Percentiles rank a stretch among this genome's conserved stretches.
Evolutionary conservation across 352 stramenopile species (phyloP).

Genomic region (Pythium dissotocum): DNA sequence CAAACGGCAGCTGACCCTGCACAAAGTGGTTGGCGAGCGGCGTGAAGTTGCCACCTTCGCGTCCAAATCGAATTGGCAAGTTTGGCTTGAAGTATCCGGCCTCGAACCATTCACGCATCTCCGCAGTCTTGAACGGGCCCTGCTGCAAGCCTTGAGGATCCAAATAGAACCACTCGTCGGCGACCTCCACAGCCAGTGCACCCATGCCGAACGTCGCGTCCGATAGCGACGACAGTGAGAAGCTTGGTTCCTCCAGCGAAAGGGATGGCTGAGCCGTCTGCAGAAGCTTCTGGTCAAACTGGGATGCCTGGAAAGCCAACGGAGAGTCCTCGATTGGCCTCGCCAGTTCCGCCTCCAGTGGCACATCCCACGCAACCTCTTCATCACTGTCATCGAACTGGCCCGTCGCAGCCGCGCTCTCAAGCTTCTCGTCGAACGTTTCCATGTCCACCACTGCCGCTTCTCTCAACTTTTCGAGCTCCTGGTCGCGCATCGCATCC

Average conservation of each 20-base stretch:
- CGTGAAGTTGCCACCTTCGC: conserved; percentile 67
- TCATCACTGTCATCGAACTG: conserved; percentile 88
- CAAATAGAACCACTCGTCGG: conserved; percentile 87
- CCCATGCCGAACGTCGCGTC: conserved; percentile 27
- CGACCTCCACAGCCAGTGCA: conserved; percentile 41
- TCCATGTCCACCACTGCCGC: conserved; percentile 45
- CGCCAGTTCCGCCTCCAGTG: conserved; percentile 12
- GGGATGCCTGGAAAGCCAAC: conserved; percentile 22
- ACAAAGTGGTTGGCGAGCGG: conserved; percentile 76
- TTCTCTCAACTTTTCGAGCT: conserved; percentile 34
- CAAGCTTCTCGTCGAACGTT: conserved; percentile 79
- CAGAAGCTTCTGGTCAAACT: conserved; percentile 24
- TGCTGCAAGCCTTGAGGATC: conserved; percentile 82
- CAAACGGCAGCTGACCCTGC: conserved; percentile 72
- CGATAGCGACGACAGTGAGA: conserved; percentile 25
- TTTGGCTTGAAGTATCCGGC: conserved; percentile 89
- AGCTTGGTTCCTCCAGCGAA: conserved; percentile 16
- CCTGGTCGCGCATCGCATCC: conserved; percentile 63
- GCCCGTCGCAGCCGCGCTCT: conserved; percentile 62
- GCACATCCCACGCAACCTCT: conserved; percentile 60
- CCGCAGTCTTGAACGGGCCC: conserved; percentile 81
- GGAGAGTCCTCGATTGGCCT: conserved; percentile 21
- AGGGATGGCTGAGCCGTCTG: not conserved
- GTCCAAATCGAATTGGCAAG: conserved; percentile 82
- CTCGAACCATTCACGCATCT: conserved; percentile 91